Percentiles rank a stretch among this genome's conserved stretches.
These are phyloP conservation scores for Ceratobasidium sp. DNA, from an alignment of 1,284 basidiomycete species.

Conservation along the genomic window DNA sequence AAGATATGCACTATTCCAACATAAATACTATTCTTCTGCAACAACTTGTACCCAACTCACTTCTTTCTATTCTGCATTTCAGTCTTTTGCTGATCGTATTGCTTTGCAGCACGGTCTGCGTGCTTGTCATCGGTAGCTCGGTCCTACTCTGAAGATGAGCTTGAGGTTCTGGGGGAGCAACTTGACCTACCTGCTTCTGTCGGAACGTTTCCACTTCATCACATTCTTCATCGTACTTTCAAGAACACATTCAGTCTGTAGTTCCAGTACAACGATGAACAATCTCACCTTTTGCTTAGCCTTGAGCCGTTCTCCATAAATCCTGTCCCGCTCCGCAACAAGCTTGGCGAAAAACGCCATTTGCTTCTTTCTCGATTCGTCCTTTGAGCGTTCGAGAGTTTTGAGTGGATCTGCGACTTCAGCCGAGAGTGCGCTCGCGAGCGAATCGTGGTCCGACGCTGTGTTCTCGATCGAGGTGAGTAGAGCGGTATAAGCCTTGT, in stretches of 20 bases:
- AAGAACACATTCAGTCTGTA: background rate
- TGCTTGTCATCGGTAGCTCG: conserved; percentile 76
- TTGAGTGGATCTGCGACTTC: conserved; percentile 72
- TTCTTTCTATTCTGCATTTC: conserved; percentile 85
- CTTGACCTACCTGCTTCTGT: conserved; percentile 70
- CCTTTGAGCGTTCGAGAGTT: conserved; percentile 65
- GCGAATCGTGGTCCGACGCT: conserved; percentile 71
- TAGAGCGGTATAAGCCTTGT: conserved; percentile 69
- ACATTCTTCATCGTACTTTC: conserved; percentile 85
- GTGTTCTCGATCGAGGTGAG: conserved; percentile 64
- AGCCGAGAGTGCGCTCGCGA: conserved; percentile 66
- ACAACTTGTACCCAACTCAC: conserved; percentile 52
- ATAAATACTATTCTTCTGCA: background rate
- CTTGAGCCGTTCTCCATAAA: conserved; percentile 73
- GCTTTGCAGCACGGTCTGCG: conserved; percentile 72
- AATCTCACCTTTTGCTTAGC: conserved; percentile 71
- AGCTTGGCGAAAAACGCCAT: conserved; percentile 73
- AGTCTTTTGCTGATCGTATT: conserved; percentile 72
- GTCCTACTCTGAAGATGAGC: conserved; percentile 54
- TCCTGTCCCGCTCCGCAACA: conserved; percentile 69
- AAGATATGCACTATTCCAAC: conserved; percentile 64
- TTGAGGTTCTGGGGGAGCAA: background rate
- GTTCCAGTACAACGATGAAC: background rate
- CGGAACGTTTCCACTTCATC: conserved; percentile 70
- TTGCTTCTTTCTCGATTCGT: conserved; percentile 75